Evolutionary conservation across 306 rosid genomes (phyloP).

Genomic region (Fragaria vesca): DNA sequence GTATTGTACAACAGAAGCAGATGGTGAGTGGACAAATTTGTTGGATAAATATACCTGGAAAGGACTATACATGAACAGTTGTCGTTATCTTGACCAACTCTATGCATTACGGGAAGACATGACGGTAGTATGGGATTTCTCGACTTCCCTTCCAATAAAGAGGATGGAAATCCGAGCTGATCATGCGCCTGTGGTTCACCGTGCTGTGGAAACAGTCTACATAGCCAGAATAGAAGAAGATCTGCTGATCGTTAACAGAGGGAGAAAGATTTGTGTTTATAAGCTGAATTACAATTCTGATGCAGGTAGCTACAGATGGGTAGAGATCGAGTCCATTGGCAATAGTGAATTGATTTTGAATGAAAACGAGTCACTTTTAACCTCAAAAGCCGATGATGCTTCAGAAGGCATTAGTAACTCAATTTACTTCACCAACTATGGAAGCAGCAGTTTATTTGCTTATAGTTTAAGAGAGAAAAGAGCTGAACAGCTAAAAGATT

Average conservation of each 20-base stretch:
- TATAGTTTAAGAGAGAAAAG: too few species aligned
- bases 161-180: neutral
- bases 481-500: too few species aligned
- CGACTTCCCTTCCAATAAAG: neutral
- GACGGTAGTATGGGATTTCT: neutral
- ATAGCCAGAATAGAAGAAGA: neutral
- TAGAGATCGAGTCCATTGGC: neutral
- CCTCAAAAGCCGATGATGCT: neutral
- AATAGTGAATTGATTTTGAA: neutral
- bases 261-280: neutral
- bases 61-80: neutral
- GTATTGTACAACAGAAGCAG: neutral
- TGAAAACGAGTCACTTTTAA: neutral
- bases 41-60: neutral
- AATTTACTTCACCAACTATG: neutral
- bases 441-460: neutral
- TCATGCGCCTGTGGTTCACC: neutral
- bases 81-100: neutral
- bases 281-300: neutral
- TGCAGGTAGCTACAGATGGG: neutral
- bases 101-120: neutral
- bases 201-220: neutral
- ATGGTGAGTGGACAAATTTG: neutral
- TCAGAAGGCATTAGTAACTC: neutral
- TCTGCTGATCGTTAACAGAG: too few species aligned